Evolutionary conservation across 2,329 filamentous ascomycete genomes (phyloP).

Genomic region (Calonectria hongkongensis): DNA sequence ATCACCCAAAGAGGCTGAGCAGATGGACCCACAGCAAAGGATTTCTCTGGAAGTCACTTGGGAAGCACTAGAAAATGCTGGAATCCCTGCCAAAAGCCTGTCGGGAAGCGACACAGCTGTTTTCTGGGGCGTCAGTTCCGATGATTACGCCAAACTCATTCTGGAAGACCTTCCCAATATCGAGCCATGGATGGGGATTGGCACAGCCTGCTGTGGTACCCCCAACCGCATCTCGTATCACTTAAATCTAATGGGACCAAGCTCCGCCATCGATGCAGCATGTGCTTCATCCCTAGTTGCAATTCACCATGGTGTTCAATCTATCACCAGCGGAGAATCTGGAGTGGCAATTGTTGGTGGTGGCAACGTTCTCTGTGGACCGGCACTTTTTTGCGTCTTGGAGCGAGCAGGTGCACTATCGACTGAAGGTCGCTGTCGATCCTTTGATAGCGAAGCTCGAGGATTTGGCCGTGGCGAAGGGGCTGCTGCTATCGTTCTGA

Average conservation of each 20-base stretch:
- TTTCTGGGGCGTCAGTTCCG: slow-evolving; percentile 3
- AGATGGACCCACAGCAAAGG: slow-evolving; percentile 21
- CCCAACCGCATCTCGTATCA: slow-evolving; percentile 20
- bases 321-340: slow-evolving; percentile 2
- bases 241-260: slow-evolving; percentile 14
- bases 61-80: slow-evolving; percentile 11
- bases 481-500: slow-evolving; percentile 60
- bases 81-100: background rate
- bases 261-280: slow-evolving; percentile 7
- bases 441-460: slow-evolving; percentile 60
- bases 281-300: slow-evolving; percentile 12
- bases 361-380: background rate
- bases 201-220: slow-evolving; percentile 6
- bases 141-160: slow-evolving; percentile 5
- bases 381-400: slow-evolving; percentile 5
- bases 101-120: slow-evolving; percentile 7
- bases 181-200: slow-evolving; percentile 20
- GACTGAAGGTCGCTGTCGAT: slow-evolving; percentile 40
- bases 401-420: slow-evolving; percentile 7
- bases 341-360: slow-evolving; percentile 7
- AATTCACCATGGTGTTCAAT: slow-evolving; percentile 10
- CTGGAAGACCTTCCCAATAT: slow-evolving; percentile 9
- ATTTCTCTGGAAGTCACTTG: slow-evolving; percentile 14
- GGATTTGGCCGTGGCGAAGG: slow-evolving; percentile 50
- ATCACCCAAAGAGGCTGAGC: slow-evolving; percentile 17